Evolutionary conservation across 768 basidiomycete genomes (phyloP).

Genomic region (Naganishia onofrii): DNA sequence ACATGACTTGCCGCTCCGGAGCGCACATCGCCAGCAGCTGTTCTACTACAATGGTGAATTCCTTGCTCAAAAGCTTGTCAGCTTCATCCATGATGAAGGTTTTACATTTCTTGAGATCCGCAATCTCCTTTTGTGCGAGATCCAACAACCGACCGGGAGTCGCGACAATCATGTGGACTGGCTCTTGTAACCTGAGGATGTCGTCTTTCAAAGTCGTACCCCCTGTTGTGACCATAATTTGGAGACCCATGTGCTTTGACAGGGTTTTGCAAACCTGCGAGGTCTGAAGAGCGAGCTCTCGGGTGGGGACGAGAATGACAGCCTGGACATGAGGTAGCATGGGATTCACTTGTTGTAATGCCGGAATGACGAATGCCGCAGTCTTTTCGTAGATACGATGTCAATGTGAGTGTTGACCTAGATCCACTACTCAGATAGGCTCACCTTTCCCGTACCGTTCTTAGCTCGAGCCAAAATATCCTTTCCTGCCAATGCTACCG

Average conservation of each 20-base stretch:
- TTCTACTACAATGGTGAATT: conserved; percentile 98
- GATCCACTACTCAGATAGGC: neutral
- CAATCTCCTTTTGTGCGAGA: conserved; percentile 85
- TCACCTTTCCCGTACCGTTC: conserved; percentile 66
- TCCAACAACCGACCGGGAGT: conserved; percentile 96
- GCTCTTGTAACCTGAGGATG: conserved; percentile 82
- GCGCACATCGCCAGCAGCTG: conserved; percentile 84
- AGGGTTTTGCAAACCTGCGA: conserved; percentile 97
- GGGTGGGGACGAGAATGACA: conserved; percentile 93
- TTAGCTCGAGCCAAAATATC: conserved; percentile 62
- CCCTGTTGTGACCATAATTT: conserved; percentile 99
- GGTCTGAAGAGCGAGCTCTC: conserved; percentile 95
- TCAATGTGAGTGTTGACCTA: neutral
- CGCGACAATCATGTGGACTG: conserved; percentile 93
- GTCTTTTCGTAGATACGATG: conserved; percentile 61
- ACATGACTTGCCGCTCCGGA: conserved; percentile 87
- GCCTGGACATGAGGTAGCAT: conserved; percentile 86
- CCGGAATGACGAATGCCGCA: conserved; percentile 96
- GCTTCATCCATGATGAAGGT: conserved; percentile 99
- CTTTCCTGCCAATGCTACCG: conserved; percentile 85
- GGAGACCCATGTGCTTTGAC: conserved; percentile 88
- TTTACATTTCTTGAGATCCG: conserved; percentile 87
- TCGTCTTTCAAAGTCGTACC: conserved; percentile 98
- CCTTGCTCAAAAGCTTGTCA: conserved; percentile 92
- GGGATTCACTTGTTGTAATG: conserved; percentile 87